phyloP scores from a whole-genome alignment of 805 yeast genomes.

The Candida rishiriensis region DNA sequence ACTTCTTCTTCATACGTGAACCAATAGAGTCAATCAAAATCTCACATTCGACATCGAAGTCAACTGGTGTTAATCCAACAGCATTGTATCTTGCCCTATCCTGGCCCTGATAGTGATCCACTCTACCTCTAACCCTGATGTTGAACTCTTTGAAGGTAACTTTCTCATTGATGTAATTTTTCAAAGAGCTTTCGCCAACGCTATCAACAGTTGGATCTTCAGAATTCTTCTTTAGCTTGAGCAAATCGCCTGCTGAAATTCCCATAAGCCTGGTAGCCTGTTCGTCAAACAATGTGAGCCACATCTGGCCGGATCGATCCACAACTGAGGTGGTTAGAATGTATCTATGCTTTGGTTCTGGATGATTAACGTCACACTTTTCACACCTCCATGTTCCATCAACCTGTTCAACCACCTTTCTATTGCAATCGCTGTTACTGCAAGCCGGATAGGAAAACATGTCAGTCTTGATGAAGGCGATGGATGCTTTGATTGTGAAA shows the following conservation, averaged over 20 bases:
- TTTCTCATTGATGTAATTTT: constrained; percentile 22
- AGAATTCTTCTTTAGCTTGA: constrained; percentile 36
- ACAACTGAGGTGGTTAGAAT: constrained; percentile 70
- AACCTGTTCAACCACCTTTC: constrained; percentile 72
- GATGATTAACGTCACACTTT: constrained; percentile 69
- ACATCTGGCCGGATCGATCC: constrained; percentile 78
- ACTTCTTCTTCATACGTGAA: too few relatives aligned
- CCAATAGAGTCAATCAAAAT: constrained; percentile 36
- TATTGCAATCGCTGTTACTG: constrained; percentile 66
- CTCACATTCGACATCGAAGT: constrained; percentile 57
- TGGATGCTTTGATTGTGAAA: constrained; percentile 69
- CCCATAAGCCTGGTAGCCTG: constrained; percentile 66
- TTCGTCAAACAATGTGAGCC: constrained; percentile 86
- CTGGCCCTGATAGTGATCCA: constrained; percentile 78
- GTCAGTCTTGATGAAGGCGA: constrained; percentile 67
- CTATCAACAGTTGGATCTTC: constrained; percentile 40
- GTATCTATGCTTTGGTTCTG: constrained; percentile 73
- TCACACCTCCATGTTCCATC: constrained; percentile 91
- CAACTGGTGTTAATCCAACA: constrained; percentile 46
- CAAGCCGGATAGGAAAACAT: constrained; percentile 91
- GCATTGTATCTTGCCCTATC: constrained; percentile 73
- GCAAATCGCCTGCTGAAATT: constrained; percentile 57
- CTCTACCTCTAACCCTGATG: constrained; percentile 77
- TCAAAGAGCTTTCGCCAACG: constrained; percentile 37
- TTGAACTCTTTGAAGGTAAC: constrained; percentile 63